A percentile compares a stretch with the other conserved stretches of the same genome.
These are phyloP conservation scores for Pilaira anomala DNA, from an alignment of 192 early-diverging fungal species.

Conservation along the genomic window DNA sequence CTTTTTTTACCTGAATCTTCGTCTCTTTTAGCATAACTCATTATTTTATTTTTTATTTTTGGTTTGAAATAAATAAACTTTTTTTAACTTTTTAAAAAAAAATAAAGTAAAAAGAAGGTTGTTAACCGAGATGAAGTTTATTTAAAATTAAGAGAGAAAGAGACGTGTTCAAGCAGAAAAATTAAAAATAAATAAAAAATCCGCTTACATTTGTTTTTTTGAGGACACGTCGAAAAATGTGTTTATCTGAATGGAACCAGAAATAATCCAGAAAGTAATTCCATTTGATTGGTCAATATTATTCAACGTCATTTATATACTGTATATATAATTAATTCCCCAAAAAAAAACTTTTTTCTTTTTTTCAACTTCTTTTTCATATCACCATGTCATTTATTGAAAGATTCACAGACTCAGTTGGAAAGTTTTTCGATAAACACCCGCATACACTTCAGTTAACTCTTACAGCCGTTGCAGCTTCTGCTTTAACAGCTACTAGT, in stretches of 20 bases:
- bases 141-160: background rate
- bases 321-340: too few species aligned
- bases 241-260: too few species aligned
- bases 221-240: too few species aligned
- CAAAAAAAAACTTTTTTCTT: background rate
- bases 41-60: background rate
- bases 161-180: background rate
- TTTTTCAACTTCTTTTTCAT: background rate
- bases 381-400: background rate
- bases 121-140: too few species aligned
- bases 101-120: too few species aligned
- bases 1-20: background rate
- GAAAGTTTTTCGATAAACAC: background rate
- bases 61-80: too few species aligned
- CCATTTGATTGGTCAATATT: too few species aligned
- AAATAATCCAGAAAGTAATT: too few species aligned
- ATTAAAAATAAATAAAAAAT: background rate
- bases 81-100: too few species aligned
- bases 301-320: too few species aligned
- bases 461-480: constrained; percentile 59
- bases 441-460: constrained; percentile 27
- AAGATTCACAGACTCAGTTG: background rate
- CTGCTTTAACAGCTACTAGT: constrained; percentile 56
- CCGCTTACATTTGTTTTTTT: too few species aligned
- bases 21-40: background rate